Conservation (phyloP, 2,329 filamentous ascomycete species). For the Diplocarpon rosae region DNA sequence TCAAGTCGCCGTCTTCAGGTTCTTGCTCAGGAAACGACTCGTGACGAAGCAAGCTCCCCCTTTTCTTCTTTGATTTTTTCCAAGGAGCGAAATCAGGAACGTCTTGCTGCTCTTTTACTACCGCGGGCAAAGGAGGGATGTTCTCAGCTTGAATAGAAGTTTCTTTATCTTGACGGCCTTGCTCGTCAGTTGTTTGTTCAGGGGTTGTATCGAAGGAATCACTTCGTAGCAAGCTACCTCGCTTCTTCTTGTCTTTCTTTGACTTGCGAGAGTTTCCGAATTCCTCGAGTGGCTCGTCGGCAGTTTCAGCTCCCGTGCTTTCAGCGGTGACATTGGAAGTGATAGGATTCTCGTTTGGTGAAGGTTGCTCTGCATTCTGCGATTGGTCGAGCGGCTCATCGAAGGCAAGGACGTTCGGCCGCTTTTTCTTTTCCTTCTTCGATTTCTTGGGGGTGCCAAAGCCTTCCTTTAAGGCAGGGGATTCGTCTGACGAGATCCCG, state of each 20-base stretch:
- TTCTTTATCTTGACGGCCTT: background rate
- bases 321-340: background rate
- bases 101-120: background rate
- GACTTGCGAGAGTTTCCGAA: slow-evolving; percentile 9
- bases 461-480: slow-evolving; percentile 7
- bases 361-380: background rate
- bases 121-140: background rate
- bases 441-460: slow-evolving; percentile 5
- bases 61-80: background rate
- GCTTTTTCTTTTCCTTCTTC: slow-evolving; percentile 12
- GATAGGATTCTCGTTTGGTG: background rate
- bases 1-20: background rate
- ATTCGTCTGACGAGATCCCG: background rate
- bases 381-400: background rate
- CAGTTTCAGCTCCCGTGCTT: background rate
- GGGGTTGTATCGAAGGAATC: background rate
- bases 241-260: slow-evolving; percentile 10
- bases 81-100: background rate
- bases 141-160: background rate
- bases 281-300: slow-evolving; percentile 9
- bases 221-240: background rate
- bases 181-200: background rate
- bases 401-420: background rate
- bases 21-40: background rate
- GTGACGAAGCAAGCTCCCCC: background rate